Conservation (phyloP, 106 monocot genomes). For the Acorus calamus region DNA sequence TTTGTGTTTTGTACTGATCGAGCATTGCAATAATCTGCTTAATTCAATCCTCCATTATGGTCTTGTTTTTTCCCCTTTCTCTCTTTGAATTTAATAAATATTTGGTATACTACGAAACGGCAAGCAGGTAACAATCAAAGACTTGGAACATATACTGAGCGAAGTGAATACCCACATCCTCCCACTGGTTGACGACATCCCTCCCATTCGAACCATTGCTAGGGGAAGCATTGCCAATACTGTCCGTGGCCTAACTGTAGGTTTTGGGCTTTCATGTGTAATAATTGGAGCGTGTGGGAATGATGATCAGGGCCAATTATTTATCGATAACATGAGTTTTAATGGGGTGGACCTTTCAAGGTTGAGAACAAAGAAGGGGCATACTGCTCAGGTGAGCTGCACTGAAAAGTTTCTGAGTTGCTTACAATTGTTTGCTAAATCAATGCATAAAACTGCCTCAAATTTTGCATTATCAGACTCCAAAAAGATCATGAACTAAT, state of each 20-base stretch:
- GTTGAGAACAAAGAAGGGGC: constrained; percentile 65
- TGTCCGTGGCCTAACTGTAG: constrained; percentile 57
- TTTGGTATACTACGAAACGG: not conserved
- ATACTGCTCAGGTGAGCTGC: constrained; percentile 56
- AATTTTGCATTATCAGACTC: too few relatives aligned
- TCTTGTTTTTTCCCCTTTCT: not conserved
- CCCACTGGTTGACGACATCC: constrained; percentile 19
- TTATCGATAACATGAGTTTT: constrained; percentile 43
- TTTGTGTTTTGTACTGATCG: too few relatives aligned
- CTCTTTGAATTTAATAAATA: not conserved
- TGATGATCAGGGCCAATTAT: constrained; percentile 62
- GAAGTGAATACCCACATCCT: constrained; percentile 56
- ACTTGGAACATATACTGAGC: constrained; percentile 53
- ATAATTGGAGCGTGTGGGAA: constrained; percentile 86
- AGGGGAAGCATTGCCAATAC: constrained; percentile 93
- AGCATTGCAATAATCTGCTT: too few relatives aligned
- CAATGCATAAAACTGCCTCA: too few relatives aligned
- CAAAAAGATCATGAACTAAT: not conserved
- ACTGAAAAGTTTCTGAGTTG: too few relatives aligned
- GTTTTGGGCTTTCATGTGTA: constrained; percentile 73
- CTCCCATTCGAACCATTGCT: constrained; percentile 61
- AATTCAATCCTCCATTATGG: too few relatives aligned
- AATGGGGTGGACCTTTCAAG: constrained; percentile 76
- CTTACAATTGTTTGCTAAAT: not conserved
- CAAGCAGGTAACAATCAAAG: constrained; percentile 46